Base-by-base conservation (phyloP, 2,329 filamentous ascomycete species). In the Trichoderma atrobrunneum region DNA sequence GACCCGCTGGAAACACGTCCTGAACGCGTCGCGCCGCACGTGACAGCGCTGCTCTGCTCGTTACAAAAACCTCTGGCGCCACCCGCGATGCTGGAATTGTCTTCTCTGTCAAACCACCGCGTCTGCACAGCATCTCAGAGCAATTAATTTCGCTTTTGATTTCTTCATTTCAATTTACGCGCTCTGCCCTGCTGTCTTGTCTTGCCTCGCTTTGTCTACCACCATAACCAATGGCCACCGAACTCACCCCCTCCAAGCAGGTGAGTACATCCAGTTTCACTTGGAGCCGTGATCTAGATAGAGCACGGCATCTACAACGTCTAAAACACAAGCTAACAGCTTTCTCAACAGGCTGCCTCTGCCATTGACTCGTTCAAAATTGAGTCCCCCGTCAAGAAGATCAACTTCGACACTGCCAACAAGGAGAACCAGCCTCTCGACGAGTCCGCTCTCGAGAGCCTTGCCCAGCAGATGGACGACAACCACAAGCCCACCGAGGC, bases 361-460 rank as follows among this genome's bases (percentile, higher is more conserved):
- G 94, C 91, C 78, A 92, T 98, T 80, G 91, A 96, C 83, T 90
- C 89, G 77, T 88, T 98, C 82, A 97, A 95, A 85, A 97, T 98
- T 90, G 93, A 97, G 77, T 96, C 94, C 1, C 94, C 95, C 60
- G 85, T 92, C 75, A 97, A 97, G 91, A 97, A 97, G 88, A 89
- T 96, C 76, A 87, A 92, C 85, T 94, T 97, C 82, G 84, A 87
- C 76, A 80, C 85, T 70, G 87, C 87, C 72, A 88, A 93, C 85
- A 97, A 97, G 85, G 95, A 97, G 86, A 97, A 97, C 85, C 84
- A 87, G 74, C 86, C 87, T 73, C 84, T 87, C 75, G 85, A 87
- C 72, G 77, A 83, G 54, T 81, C 86, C 75, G 80, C 85, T 76
- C 80, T 89, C 78, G 84, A 87, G 78, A 81, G 84, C 77, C 81